Evolutionary conservation across 2,329 filamentous ascomycete species (phyloP).

Genomic region (Thyridium curvatum): DNA sequence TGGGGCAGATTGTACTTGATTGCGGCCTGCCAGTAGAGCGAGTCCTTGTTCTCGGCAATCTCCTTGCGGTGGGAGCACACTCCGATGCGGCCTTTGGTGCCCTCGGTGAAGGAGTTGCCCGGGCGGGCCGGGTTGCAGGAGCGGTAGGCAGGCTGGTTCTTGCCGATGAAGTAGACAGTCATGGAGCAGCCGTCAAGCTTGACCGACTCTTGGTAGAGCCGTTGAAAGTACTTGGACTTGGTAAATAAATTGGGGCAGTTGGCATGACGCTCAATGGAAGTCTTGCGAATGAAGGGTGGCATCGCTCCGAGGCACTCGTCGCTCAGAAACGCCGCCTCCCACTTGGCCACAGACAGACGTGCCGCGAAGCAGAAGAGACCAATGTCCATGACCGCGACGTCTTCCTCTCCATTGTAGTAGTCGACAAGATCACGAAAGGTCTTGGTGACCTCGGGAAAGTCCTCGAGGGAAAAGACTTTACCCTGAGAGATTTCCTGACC

Average conservation of each 20-base stretch:
- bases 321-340: not conserved
- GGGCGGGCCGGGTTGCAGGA: conserved; percentile 5
- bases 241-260: conserved; percentile 20
- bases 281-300: conserved; percentile 15
- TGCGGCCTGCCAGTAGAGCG: conserved; percentile 16
- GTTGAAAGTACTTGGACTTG: conserved; percentile 14
- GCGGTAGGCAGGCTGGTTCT: conserved; percentile 10
- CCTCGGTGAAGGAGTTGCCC: not conserved
- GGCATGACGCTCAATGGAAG: conserved; percentile 16
- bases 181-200: conserved; percentile 33
- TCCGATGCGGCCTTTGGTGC: conserved; percentile 18
- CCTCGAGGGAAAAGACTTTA: conserved; percentile 5
- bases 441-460: conserved; percentile 10
- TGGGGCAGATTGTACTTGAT: conserved; percentile 11
- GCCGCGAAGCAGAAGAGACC: conserved; percentile 3
- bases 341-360: not conserved
- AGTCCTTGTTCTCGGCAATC: conserved; percentile 10
- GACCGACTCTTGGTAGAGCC: conserved; percentile 25
- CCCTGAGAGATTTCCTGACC: conserved; percentile 15
- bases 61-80: conserved; percentile 22
- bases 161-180: conserved; percentile 27
- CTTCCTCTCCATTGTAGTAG: not conserved
- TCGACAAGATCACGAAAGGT: not conserved
- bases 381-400: not conserved
- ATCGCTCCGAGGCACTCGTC: conserved; percentile 3